Base-by-base conservation (phyloP, 202 grass and related monocot genomes). In the Cymbopogon flexuosus region DNA sequence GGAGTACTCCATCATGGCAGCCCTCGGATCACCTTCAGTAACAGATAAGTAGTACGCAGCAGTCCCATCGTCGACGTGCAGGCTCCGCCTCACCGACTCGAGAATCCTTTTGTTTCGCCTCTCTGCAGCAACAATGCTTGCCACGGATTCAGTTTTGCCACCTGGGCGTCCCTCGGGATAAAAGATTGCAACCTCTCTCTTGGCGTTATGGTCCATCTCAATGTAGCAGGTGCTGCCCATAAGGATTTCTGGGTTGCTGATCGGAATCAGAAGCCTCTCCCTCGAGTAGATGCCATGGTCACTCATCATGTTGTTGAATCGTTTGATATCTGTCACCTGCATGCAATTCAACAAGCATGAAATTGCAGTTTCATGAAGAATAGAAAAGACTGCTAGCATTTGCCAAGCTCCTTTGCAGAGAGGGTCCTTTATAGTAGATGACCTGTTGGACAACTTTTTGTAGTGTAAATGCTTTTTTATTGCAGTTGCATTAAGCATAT, bases 291-390 rank as follows among this genome's bases (percentile, higher is more conserved):
- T 94, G 39, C 95, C 95, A 54, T 98, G 95, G 60, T 98, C 95
- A 16, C 95, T 98, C 88, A 98, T 98, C 95, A 98, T 94, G 62
- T 98, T 94, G 72, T 98, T 94, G 79, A 98, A 90, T 14, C 92
- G 78, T 72, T 91, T 98, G 80, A 98, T 87, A 70, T 92, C 92
- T 0, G 91, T 89, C 19, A 98, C 88, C 95, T 94, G 83, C 29
- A 66, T 54, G 34, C 51, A 45, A 67, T 61, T 77, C 34, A n/a
- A 62, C 7, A 18, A 7, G 0, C 12, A 41, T 76, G 35, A 39
- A 60, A 30, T 52, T 51, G 76, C 4, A 4, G 24, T 37, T n/a
- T 6, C 45, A 61, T 59, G 5, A 64, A 72, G 16, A 78, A 72
- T 27, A 42, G 5, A 59, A 24, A 67, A 68, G 0, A 22, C 11